Evolutionary conservation across 2,329 filamentous ascomycete genomes (phyloP).

Genomic region (Sporothrix inflata): DNA sequence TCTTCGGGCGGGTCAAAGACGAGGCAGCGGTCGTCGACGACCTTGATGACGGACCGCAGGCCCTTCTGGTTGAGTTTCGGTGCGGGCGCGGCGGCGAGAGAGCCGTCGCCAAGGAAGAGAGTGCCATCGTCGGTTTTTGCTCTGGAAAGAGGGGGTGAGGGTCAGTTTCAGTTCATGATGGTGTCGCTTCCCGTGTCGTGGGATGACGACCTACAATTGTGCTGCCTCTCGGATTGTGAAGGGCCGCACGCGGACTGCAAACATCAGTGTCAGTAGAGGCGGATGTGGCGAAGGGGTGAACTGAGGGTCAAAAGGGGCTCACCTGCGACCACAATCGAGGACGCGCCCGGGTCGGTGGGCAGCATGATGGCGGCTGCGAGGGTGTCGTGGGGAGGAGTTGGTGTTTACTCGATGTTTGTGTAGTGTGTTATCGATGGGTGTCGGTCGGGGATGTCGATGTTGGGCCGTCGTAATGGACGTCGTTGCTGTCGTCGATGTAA

Average conservation of each 20-base stretch:
- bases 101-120: conserved; percentile 94
- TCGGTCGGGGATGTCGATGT: not conserved
- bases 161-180: not conserved
- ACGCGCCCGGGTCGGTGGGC: conserved; percentile 51
- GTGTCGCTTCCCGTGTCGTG: not conserved
- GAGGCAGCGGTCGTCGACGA: conserved; percentile 92
- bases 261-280: conserved; percentile 31
- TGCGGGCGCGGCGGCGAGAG: conserved; percentile 80
- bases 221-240: conserved; percentile 92
- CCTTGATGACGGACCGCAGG: conserved; percentile 89
- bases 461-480: not conserved
- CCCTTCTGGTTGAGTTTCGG: conserved; percentile 86
- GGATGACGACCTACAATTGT: conserved; percentile 66
- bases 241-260: conserved; percentile 67
- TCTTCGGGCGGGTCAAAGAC: conserved; percentile 98
- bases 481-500: not conserved
- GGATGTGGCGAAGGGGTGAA: not conserved
- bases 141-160: conserved; percentile 41
- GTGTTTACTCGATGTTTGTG: not conserved
- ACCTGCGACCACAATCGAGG: conserved; percentile 64
- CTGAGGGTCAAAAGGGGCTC: conserved; percentile 34
- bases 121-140: conserved; percentile 78
- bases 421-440: not conserved
- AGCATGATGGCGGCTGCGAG: conserved; percentile 39
- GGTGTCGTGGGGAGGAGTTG: not conserved